Evolutionary conservation across 208 protist genomes (phyloP).

Genomic region (Strigomonas culicis): DNA sequence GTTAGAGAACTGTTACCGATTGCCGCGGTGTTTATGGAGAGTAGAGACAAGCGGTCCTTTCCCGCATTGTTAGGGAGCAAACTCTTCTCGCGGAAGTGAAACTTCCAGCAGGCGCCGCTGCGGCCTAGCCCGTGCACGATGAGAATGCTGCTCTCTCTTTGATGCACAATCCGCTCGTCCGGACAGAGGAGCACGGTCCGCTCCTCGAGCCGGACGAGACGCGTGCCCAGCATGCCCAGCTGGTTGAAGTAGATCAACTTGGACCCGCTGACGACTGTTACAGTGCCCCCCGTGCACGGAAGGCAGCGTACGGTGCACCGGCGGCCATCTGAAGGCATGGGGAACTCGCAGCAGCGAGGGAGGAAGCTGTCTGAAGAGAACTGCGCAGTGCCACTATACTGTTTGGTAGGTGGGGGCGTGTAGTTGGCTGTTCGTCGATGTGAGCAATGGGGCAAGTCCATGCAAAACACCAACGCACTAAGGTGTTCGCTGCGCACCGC

Average conservation of each 20-base stretch:
- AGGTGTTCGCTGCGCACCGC: conserved; percentile 55
- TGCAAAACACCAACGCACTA: conserved; percentile 39
- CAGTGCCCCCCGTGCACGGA: neutral
- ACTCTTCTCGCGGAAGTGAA: conserved; percentile 5
- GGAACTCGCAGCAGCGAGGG: conserved; percentile 6
- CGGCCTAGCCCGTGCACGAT: conserved; percentile 3
- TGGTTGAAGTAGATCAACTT: conserved; percentile 6
- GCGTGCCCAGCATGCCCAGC: conserved; percentile 21
- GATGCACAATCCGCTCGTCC: conserved; percentile 12
- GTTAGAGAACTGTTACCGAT: neutral
- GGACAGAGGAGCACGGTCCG: neutral
- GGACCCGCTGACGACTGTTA: neutral
- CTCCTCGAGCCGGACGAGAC: conserved; percentile 3
- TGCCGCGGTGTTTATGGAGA: neutral
- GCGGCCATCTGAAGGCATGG: neutral
- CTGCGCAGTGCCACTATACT: neutral
- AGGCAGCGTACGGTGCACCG: neutral
- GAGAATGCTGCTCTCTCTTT: neutral
- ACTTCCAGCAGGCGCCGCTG: conserved; percentile 6
- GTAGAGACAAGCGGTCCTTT: neutral
- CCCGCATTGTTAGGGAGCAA: neutral
- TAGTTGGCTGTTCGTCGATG: neutral
- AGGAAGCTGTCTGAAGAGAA: conserved; percentile 2
- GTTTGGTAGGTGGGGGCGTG: neutral
- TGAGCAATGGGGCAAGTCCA: conserved; percentile 4